Percentiles rank a stretch among this genome's conserved stretches.
Conservation (phyloP, 176 grass and related monocot genomes). For the Otatea glauca region DNA sequence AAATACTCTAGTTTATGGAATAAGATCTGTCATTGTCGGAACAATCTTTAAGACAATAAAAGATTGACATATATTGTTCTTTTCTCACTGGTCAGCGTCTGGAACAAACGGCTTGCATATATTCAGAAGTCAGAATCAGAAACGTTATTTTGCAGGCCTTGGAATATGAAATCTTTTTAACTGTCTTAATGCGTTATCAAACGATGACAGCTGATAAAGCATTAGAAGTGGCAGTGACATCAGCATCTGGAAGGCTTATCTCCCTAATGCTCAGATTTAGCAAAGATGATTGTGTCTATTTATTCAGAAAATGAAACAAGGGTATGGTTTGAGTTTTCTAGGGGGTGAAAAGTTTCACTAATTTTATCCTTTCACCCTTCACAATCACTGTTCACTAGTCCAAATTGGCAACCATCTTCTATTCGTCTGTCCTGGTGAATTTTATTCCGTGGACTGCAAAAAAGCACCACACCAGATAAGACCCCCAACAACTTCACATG, state of each 20-base stretch:
- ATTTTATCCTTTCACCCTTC: neutral
- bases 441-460: conserved; percentile 1
- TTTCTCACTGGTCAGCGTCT: conserved; percentile 25
- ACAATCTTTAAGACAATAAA: conserved; percentile 23
- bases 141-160: neutral
- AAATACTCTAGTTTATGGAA: conserved; percentile 14
- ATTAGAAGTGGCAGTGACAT: neutral
- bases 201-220: conserved; percentile 21
- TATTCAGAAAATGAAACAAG: neutral
- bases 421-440: neutral
- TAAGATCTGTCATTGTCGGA: neutral
- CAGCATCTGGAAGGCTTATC: neutral
- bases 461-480: neutral
- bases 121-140: neutral
- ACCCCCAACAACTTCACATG: conserved; percentile 7
- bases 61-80: neutral
- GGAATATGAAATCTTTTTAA: neutral
- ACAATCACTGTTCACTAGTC: conserved; percentile 22
- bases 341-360: neutral
- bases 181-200: neutral
- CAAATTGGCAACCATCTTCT: conserved; percentile 39
- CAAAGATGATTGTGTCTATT: neutral
- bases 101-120: conserved; percentile 12
- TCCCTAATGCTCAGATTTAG: neutral
- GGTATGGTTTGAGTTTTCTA: conserved; percentile 6